Percentiles rank a stretch among this genome's conserved stretches.
These are phyloP conservation scores for Candida xiaguanensis DNA, from an alignment of 805 yeast species.

Conservation along the genomic window DNA sequence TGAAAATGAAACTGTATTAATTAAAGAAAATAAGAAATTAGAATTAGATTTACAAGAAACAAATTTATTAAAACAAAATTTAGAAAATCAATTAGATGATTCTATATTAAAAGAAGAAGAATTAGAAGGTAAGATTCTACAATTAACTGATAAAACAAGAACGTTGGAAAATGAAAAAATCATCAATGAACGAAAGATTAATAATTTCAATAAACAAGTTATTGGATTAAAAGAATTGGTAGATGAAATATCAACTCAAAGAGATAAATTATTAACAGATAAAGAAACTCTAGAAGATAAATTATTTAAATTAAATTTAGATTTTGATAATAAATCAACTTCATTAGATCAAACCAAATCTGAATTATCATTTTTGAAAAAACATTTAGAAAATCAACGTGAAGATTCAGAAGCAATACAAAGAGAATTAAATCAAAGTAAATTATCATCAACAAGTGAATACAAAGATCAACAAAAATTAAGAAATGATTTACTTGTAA, in stretches of 20 bases:
- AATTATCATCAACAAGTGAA: slow-evolving; percentile 24
- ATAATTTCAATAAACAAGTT: slow-evolving; percentile 45
- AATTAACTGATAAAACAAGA: slow-evolving; percentile 23
- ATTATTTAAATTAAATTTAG: slow-evolving; percentile 21
- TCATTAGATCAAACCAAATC: slow-evolving; percentile 23
- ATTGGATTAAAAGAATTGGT: slow-evolving; percentile 54
- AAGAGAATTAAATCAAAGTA: slow-evolving; percentile 33
- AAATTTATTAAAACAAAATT: slow-evolving; percentile 18
- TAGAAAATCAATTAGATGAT: slow-evolving; percentile 29
- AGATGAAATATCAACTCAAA: slow-evolving; percentile 58
- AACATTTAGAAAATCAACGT: slow-evolving; percentile 32
- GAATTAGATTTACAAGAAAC: slow-evolving; percentile 55
- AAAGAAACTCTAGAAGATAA: slow-evolving; percentile 30
- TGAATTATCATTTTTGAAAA: slow-evolving; percentile 27
- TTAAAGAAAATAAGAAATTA: slow-evolving; percentile 59
- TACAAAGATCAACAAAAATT: slow-evolving; percentile 32
- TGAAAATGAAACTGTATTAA: slow-evolving; percentile 62
- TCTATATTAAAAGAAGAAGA: slow-evolving; percentile 42
- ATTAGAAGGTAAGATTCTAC: slow-evolving; percentile 27
- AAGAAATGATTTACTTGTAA: slow-evolving; percentile 50
- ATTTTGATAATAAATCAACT: slow-evolving; percentile 22
- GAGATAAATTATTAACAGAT: slow-evolving; percentile 52
- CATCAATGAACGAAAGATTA: slow-evolving; percentile 33
- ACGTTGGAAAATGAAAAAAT: slow-evolving; percentile 32
- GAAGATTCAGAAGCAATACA: slow-evolving; percentile 29